Evolutionary conservation across 768 basidiomycete genomes (phyloP).

Genomic region (Epithele typhae): DNA sequence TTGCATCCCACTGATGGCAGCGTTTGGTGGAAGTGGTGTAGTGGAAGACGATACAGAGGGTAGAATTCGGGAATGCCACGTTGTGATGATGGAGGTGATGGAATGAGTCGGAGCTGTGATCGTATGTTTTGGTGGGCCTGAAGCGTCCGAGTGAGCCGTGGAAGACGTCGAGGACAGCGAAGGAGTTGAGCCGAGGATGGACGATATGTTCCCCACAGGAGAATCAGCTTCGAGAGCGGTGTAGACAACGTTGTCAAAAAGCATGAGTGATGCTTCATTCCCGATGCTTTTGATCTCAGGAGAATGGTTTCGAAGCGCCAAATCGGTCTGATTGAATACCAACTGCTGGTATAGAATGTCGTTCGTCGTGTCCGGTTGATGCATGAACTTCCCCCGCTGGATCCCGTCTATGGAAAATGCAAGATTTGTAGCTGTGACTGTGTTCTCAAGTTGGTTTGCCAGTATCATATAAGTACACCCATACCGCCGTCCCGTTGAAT

Average conservation of each 20-base stretch:
- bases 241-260: slow-evolving; percentile 5
- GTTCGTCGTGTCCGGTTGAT: background rate
- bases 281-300: background rate
- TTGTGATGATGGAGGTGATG: too few relatives aligned
- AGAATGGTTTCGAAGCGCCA: background rate
- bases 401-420: slow-evolving; percentile 2
- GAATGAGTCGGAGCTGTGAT: too few relatives aligned
- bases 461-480: too few relatives aligned
- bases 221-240: background rate
- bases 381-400: background rate
- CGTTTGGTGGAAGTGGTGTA: too few relatives aligned
- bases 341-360: background rate
- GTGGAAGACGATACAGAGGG: too few relatives aligned
- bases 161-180: too few relatives aligned
- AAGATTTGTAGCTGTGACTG: slow-evolving; percentile 1
- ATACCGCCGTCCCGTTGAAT: slow-evolving; percentile 6
- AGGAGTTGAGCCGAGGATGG: too few relatives aligned
- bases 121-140: too few relatives aligned
- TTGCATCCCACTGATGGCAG: too few relatives aligned
- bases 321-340: background rate
- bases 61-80: too few relatives aligned
- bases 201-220: too few relatives aligned
- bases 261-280: background rate
- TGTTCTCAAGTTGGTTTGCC: background rate
- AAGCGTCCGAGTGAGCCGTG: too few relatives aligned